These are phyloP conservation scores for Cucurbita argyrosperma DNA, from an alignment of 306 rosid species.

Conservation along the genomic window DNA sequence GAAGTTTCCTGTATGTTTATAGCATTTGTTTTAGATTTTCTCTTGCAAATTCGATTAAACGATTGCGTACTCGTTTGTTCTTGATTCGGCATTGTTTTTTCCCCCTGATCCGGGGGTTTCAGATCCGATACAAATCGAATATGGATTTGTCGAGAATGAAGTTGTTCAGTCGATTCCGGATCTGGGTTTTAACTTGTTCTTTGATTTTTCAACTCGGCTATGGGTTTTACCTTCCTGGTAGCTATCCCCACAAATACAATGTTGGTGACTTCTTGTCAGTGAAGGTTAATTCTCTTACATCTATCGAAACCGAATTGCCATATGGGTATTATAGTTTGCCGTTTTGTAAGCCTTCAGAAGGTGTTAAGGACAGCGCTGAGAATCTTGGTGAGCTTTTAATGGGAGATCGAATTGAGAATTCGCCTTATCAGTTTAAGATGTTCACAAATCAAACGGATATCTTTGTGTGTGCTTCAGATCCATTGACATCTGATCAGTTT, in stretches of 20 bases:
- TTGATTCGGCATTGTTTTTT: constrained; percentile 1
- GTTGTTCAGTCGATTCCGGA: constrained; percentile 14
- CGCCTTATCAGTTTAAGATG: constrained; percentile 51
- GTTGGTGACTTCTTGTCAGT: constrained; percentile 34
- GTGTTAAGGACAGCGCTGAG: constrained; percentile 60
- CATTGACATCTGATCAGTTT: constrained; percentile 31
- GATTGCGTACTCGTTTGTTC: neutral
- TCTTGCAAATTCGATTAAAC: neutral
- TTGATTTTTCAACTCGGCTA: constrained; percentile 27
- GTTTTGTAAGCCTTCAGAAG: constrained; percentile 41
- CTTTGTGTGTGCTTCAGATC: constrained; percentile 31
- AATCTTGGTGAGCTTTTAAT: constrained; percentile 58
- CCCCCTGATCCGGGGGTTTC: constrained; percentile 15
- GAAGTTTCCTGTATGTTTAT: neutral
- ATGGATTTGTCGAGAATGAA: constrained; percentile 26
- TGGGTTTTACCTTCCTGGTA: constrained; percentile 55
- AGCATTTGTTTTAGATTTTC: neutral
- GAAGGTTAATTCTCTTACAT: constrained; percentile 59
- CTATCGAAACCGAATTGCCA: constrained; percentile 58
- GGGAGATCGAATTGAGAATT: constrained; percentile 68
- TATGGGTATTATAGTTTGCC: constrained; percentile 56
- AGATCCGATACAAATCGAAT: constrained; percentile 33
- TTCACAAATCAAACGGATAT: constrained; percentile 35
- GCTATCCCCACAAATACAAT: constrained; percentile 40
- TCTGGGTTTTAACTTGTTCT: constrained; percentile 30